Base-by-base conservation (phyloP, 108 stramenopile genomes). In the Nitzschia palea region DNA sequence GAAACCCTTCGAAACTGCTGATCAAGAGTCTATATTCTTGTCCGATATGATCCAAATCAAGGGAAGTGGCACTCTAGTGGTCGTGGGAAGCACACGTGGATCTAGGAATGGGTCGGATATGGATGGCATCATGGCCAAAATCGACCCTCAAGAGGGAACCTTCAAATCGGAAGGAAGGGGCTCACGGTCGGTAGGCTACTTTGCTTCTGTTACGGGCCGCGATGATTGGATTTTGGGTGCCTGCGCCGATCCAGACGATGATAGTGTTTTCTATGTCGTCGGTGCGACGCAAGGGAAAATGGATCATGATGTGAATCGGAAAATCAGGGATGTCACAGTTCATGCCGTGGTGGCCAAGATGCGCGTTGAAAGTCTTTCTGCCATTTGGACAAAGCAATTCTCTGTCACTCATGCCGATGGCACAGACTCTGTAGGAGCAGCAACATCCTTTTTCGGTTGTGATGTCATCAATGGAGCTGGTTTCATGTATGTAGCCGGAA, bases 271-370 rank as follows among this genome's bases (percentile, higher is more conserved):
- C 29, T 73, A 73, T 47, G 34, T 76, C 40, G 66, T 67, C 4
- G 74, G 74, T 29, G 74, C 67, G 3, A 76, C 74, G 10, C 42
- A 44, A 26, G 72, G 72, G 34, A 32, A 9, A 2, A 73, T 65
- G 72, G 64, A 73, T 26, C 37, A 26, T 29, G 42, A 52, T 18
- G 42, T 40, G 1, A 62, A 10, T 26, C 42, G 50, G 28, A 31
- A 42, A 8, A 35, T 30, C 8, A 29, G 15, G 4, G 67, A 63
- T 26, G 36, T 27, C 28, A 68, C 62, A 0, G 44, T 76, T 5
- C 59, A 74, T 53, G 81, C 76, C 12, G 51, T 74, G 33, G 55
- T 79, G 3, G 53, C 65, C 25, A 82, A 82, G 60, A 62, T 82
- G 4, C 14, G 68, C 22, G 56, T 74, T 14, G 48, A 44, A 9